Percentiles rank a stretch among this genome's conserved stretches.
Conservation (phyloP, 129 eudicot genomes). For the Sambucus nigra region DNA sequence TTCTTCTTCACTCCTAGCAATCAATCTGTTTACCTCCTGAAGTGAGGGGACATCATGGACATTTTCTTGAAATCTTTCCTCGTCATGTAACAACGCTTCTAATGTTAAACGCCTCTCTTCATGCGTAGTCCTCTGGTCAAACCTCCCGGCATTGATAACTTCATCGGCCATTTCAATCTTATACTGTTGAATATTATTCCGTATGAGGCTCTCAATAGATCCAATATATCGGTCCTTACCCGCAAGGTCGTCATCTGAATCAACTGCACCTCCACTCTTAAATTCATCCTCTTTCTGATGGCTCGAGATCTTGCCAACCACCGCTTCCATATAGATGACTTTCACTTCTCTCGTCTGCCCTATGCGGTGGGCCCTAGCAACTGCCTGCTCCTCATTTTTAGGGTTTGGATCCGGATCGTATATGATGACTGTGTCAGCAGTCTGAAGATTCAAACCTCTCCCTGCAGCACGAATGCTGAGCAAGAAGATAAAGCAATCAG, state of each 20-base stretch:
- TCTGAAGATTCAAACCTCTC: slow-evolving; percentile 82
- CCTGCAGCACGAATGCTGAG: slow-evolving; percentile 98
- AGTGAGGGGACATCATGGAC: slow-evolving; percentile 94
- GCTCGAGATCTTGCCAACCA: slow-evolving; percentile 60
- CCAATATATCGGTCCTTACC: slow-evolving; percentile 95
- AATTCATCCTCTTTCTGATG: slow-evolving; percentile 91
- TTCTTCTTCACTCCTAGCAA: slow-evolving; percentile 81
- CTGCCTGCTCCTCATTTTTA: slow-evolving; percentile 94
- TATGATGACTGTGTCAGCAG: slow-evolving; percentile 93
- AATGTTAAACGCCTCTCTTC: slow-evolving; percentile 88
- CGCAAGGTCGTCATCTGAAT: slow-evolving; percentile 87
- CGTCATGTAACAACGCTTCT: slow-evolving; percentile 80
- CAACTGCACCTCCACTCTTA: slow-evolving; percentile 97
- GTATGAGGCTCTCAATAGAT: slow-evolving; percentile 81
- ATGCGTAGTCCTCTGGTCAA: slow-evolving; percentile 96
- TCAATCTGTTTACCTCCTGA: slow-evolving; percentile 79
- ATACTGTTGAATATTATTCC: slow-evolving; percentile 93
- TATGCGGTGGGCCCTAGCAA: slow-evolving; percentile 94
- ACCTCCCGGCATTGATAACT: slow-evolving; percentile 95
- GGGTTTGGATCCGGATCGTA: slow-evolving; percentile 99
- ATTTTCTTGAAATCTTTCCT: slow-evolving; percentile 94
- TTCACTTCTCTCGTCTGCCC: slow-evolving; percentile 96
- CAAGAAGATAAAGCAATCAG: slow-evolving; percentile 83
- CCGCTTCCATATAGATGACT: slow-evolving; percentile 77
- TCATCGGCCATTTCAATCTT: slow-evolving; percentile 98